Evolutionary conservation across 1,284 basidiomycete species (phyloP).

Genomic region (Chondrostereum purpureum): DNA sequence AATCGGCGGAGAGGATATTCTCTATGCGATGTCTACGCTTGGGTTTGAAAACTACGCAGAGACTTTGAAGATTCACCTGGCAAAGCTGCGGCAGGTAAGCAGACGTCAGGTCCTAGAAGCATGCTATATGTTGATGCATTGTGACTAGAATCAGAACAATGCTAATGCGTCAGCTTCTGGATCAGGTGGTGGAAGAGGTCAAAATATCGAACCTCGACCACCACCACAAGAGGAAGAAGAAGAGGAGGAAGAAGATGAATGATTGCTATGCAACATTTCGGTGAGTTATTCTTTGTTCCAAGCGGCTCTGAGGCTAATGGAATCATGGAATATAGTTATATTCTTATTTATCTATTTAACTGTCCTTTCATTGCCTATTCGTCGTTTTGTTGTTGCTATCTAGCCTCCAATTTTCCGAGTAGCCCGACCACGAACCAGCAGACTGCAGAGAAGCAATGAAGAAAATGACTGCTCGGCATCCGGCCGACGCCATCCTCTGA

Average conservation of each 20-base stretch:
- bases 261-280: background rate
- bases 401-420: background rate
- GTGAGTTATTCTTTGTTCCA: background rate
- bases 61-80: slow-evolving; percentile 82
- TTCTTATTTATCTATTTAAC: background rate
- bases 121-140: background rate
- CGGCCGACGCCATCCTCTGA: too few species aligned
- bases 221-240: too few species aligned
- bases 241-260: background rate
- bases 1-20: slow-evolving; percentile 87
- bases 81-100: slow-evolving; percentile 82
- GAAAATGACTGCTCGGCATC: too few species aligned
- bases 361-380: too few species aligned
- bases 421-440: too few species aligned
- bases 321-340: too few species aligned
- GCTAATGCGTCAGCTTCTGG: background rate
- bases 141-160: background rate
- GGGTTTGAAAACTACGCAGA: slow-evolving; percentile 96
- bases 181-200: background rate
- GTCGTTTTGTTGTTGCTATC: background rate
- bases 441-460: too few species aligned
- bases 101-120: slow-evolving; percentile 11
- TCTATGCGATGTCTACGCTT: slow-evolving; percentile 82
- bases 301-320: background rate
- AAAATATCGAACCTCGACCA: background rate